Evolutionary conservation across 805 yeast genomes (phyloP).

Genomic region (Henningerozyma blattae): DNA sequence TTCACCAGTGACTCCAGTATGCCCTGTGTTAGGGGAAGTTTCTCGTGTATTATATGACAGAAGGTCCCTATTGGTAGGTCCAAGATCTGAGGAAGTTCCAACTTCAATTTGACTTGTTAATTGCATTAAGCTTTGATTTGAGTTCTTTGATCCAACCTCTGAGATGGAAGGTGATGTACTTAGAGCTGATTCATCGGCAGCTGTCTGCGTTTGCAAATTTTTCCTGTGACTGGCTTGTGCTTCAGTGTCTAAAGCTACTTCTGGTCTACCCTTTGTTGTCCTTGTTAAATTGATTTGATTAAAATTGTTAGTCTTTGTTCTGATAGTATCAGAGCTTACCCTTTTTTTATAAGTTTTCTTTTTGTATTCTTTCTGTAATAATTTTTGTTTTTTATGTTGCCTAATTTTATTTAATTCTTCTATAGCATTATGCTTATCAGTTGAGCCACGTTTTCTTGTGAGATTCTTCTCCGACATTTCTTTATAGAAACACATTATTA

Average conservation of each 20-base stretch:
- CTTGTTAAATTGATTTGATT: background rate
- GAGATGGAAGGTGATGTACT: background rate
- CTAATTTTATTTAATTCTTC: background rate
- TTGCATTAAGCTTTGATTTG: background rate
- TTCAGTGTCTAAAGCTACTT: too few species aligned
- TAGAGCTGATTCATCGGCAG: background rate
- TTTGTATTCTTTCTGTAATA: background rate
- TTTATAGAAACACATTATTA: constrained; percentile 61
- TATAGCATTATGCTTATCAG: background rate
- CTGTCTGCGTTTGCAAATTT: background rate
- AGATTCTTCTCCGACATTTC: constrained; percentile 50
- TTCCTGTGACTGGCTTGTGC: too few species aligned
- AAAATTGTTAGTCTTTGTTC: background rate
- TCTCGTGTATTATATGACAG: background rate
- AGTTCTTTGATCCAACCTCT: background rate
- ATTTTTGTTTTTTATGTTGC: too few species aligned
- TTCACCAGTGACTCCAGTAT: too few species aligned
- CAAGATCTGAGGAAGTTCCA: background rate
- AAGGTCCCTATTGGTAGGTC: too few species aligned
- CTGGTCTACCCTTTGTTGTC: too few species aligned
- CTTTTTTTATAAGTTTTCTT: background rate
- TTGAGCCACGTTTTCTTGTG: background rate
- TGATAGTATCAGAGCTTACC: background rate
- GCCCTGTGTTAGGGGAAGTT: background rate
- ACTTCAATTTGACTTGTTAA: background rate